Conservation (phyloP, 2,329 filamentous ascomycete genomes). For the Penicillium sp. region DNA sequence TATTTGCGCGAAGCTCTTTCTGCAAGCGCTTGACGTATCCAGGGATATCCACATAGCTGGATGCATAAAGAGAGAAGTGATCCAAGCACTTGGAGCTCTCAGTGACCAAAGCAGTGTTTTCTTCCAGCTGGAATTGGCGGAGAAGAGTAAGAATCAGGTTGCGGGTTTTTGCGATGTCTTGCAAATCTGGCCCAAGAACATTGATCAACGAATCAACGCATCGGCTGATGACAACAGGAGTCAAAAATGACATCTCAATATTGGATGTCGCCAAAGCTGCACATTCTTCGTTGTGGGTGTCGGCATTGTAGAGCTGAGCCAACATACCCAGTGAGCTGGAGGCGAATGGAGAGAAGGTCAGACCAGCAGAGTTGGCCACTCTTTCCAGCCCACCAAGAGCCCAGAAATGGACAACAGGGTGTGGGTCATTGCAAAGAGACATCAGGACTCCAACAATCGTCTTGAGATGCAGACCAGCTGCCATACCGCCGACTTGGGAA, state of each 20-base stretch:
- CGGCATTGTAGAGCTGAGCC: constrained; percentile 86
- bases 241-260: constrained; percentile 80
- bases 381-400: constrained; percentile 83
- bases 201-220: constrained; percentile 96
- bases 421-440: constrained; percentile 93
- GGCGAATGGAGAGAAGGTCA: constrained; percentile 89
- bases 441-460: constrained; percentile 98
- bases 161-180: constrained; percentile 87
- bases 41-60: constrained; percentile 78
- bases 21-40: constrained; percentile 84
- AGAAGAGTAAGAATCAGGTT: constrained; percentile 89
- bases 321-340: constrained; percentile 90
- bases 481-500: constrained; percentile 95
- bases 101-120: constrained; percentile 68
- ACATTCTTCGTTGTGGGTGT: constrained; percentile 86
- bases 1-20: constrained; percentile 69
- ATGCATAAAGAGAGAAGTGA: constrained; percentile 88
- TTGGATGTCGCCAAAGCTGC: constrained; percentile 82
- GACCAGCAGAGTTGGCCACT: constrained; percentile 86
- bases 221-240: constrained; percentile 77
- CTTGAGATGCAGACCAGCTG: constrained; percentile 92
- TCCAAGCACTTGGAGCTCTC: constrained; percentile 83
- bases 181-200: constrained; percentile 90
- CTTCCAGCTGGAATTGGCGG: constrained; percentile 75
- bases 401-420: constrained; percentile 95